phyloP scores from a whole-genome alignment of 192 early-diverging fungal genomes.

The Linnemannia elongata region DNA sequence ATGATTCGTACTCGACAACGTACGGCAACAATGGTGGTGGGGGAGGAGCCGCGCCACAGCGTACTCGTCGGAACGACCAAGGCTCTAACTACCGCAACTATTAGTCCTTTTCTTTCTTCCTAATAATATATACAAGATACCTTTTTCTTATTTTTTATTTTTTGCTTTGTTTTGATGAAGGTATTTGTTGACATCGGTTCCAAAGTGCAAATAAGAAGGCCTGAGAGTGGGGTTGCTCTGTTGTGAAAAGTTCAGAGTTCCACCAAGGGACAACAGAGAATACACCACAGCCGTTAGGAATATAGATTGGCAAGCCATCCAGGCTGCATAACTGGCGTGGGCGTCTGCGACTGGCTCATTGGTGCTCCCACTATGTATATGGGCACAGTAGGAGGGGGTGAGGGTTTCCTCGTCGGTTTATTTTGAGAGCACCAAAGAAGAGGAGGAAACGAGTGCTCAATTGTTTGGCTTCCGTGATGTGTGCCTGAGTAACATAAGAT shows the following conservation, averaged over 20 bases:
- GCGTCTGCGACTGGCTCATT: slow-evolving; percentile 14
- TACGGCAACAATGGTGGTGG: slow-evolving; percentile 5
- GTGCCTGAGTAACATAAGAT: neutral
- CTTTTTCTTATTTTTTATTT: neutral
- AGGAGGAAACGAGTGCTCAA: neutral
- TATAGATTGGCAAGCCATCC: too few species aligned
- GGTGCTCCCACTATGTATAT: neutral
- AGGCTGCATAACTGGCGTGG: slow-evolving; percentile 5
- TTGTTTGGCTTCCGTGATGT: neutral
- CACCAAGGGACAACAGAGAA: neutral
- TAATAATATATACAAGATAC: neutral
- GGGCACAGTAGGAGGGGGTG: neutral
- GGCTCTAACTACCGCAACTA: slow-evolving; percentile 1
- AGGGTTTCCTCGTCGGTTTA: neutral
- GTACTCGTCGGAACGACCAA: slow-evolving; percentile 29
- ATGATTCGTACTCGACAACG: neutral
- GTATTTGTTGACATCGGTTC: neutral
- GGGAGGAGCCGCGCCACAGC: slow-evolving; percentile 7
- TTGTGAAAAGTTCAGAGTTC: neutral
- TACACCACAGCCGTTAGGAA: neutral
- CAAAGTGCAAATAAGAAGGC: too few species aligned
- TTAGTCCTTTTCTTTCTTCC: neutral
- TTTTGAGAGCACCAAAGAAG: neutral
- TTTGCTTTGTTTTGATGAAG: neutral
- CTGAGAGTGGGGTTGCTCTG: too few species aligned